Percentiles rank a stretch among this genome's conserved stretches.
These are phyloP conservation scores for Crucihimalaya himalaica DNA, from an alignment of 345 rosid genomes.

Conservation along the genomic window DNA sequence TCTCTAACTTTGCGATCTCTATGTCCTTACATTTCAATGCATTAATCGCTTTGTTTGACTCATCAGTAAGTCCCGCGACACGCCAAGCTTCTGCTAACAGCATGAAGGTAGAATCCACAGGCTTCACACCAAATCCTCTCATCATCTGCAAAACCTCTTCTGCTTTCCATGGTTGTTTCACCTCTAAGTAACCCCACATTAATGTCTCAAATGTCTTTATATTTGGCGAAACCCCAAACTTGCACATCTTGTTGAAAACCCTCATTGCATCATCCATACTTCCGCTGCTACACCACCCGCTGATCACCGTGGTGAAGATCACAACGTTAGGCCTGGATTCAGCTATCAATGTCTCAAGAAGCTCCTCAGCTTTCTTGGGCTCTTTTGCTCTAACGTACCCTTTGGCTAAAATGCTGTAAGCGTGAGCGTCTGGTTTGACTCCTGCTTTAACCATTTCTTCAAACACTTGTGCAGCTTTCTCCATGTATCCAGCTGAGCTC, in stretches of 20 bases:
- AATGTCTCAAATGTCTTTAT: constrained; percentile 60
- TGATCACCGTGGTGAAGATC: constrained; percentile 58
- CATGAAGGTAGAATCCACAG: constrained; percentile 53
- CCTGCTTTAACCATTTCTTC: constrained; percentile 64
- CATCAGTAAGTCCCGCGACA: constrained; percentile 55
- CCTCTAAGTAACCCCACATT: constrained; percentile 57
- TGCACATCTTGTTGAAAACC: constrained; percentile 56
- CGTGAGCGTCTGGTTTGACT: constrained; percentile 57
- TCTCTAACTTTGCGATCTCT: constrained; percentile 45
- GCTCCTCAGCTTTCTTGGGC: constrained; percentile 57
- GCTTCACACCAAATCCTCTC: constrained; percentile 55
- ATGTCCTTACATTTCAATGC: constrained; percentile 44
- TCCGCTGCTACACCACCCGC: constrained; percentile 64
- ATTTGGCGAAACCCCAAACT: constrained; percentile 56
- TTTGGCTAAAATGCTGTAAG: constrained; percentile 65
- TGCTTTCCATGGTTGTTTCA: constrained; percentile 69
- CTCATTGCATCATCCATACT: constrained; percentile 55
- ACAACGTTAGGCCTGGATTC: constrained; percentile 54
- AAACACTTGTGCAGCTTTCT: constrained; percentile 58
- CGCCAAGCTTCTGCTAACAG: constrained; percentile 60
- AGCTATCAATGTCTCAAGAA: constrained; percentile 46
- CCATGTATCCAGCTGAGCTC: constrained; percentile 74
- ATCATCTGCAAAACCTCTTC: constrained; percentile 60
- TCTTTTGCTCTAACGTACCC: constrained; percentile 63
- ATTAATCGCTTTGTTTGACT: constrained; percentile 49